Conservation (phyloP, 2,329 filamentous ascomycete species). For the Botrytis fragariae region DNA sequence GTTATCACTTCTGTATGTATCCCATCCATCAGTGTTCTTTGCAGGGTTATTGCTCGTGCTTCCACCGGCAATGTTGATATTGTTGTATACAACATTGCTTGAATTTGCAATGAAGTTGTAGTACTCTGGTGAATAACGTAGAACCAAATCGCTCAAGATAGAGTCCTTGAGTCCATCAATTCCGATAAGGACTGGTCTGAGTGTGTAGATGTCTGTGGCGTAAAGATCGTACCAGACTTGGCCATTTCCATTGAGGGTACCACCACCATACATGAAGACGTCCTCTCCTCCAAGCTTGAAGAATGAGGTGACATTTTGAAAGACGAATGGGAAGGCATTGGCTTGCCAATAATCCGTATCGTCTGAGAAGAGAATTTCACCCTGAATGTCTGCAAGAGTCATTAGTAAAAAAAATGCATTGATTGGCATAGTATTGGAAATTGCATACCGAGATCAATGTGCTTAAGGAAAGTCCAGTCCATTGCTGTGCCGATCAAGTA, state of each 20-base stretch:
- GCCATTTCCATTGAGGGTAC: constrained; percentile 62
- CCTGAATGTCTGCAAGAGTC: constrained; percentile 50
- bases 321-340: constrained; percentile 61
- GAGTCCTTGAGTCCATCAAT: constrained; percentile 56
- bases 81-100: constrained; percentile 60
- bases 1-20: constrained; percentile 59
- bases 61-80: constrained; percentile 58
- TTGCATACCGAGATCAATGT: constrained; percentile 57
- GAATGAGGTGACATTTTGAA: constrained; percentile 66
- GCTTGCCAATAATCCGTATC: constrained; percentile 68
- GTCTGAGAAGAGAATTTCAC: constrained; percentile 60
- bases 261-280: constrained; percentile 66
- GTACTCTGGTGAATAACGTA: constrained; percentile 58
- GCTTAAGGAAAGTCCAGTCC: constrained; percentile 61
- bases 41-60: constrained; percentile 53
- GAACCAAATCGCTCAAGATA: constrained; percentile 56
- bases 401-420: neutral
- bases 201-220: constrained; percentile 53
- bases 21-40: constrained; percentile 67
- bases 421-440: neutral
- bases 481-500: constrained; percentile 64
- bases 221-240: constrained; percentile 60
- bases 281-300: constrained; percentile 64
- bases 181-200: constrained; percentile 58
- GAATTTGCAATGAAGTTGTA: constrained; percentile 67